Evolutionary conservation across 2,329 filamentous ascomycete genomes (phyloP), one percentile per base, ranked within the genome.

Genomic region (Bipolaris zeicola): DNA sequence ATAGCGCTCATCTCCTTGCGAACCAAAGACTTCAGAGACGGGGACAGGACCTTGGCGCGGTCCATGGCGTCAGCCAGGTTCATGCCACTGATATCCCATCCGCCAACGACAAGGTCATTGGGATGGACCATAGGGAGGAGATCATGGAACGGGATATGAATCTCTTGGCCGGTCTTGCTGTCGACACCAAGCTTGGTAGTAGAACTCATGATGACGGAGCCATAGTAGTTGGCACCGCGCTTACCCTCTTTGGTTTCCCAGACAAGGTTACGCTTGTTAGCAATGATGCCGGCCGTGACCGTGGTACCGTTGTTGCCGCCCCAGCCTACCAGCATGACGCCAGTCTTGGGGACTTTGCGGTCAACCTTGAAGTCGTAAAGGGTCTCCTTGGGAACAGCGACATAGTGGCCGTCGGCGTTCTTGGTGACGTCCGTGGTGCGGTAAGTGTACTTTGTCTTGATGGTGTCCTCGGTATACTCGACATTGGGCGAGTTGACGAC

Each of bases 301-400:
- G 95, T 99, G 65, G 92, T 92, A 65, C 95, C 95, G 76, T 99
- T 99, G 87, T 99, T 99, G 74, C 95, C 95, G 79, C 95, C 95
- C 87, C 90, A 94, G 63, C 95, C 95, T 66, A 99, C 94, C 65
- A 99, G 85, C 95, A 99, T 98, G 82, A 97, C 86, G 74, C 95
- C 95, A 67, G 92, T 86, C 84, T 94, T 96, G 79, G 92, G 92
- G 58, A 98, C 86, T 79, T 90, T 91, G 77, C 94, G 92, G 76
- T 96, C 90, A 73, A 95, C 91, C 85, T 96, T 96, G 89, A 99
- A 98, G 83, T 97, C 89, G 78, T 98, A 99, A 67, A 89, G 81
- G 62, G 90, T 95, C 81, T 96, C 90, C 79, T 90, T 90, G 71
- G 95, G 95, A 60, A 86, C 88, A 59, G 92, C 95, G 58, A 93